Base-by-base conservation (phyloP, 352 stramenopile species). In the Phytophthora crassamura region DNA sequence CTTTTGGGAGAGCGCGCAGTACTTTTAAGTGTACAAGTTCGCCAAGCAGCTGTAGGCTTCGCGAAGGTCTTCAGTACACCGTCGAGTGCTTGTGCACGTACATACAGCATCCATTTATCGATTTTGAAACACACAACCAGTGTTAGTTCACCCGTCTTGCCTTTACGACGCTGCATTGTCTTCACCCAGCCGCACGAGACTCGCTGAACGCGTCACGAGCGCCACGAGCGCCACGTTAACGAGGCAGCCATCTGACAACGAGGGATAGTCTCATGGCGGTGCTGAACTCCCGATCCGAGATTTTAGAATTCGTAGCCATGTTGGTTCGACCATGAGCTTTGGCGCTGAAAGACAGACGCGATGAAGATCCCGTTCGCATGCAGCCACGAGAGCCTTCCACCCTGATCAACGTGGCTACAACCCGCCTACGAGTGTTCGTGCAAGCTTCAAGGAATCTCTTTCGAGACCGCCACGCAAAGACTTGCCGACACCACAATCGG, bases 381-480 rank as follows among this genome's bases (percentile, higher is more conserved):
- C 22, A 25, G 3, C 38, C 40, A 60, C n/a, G 11, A 34, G 47
- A 56, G 58, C 28, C 48, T 51, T 53, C 32, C 45, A 18, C 25
- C 36, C 25, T 18, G 7, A 51, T 43, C 41, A 53, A 55, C 55
- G 25, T 28, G 45, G 43, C 34, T 7, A 45, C 32, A 18, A 41
- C 1, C 15, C 47, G 22, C 32, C 45, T 16, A 14, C 59, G 55
- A 60, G 55, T 49, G 20, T 66, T 61, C 61, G 54, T 22, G 43
- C 43, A 64, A 18, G 25, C 25, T 68, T 68, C 51, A 68, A 63
- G 16, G 43, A 68, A 68, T 63, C 56, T 68, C 59, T 38, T 68
- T 63, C 59, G 59, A 62, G 59, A 57, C 41, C 46, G 28, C 3
- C 16, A 30, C 34, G 22, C 42, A 49, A 34, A 49, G 20, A 33